Evolutionary conservation across 805 yeast genomes (phyloP).

Genomic region (Lipomyces chichibuensis): DNA sequence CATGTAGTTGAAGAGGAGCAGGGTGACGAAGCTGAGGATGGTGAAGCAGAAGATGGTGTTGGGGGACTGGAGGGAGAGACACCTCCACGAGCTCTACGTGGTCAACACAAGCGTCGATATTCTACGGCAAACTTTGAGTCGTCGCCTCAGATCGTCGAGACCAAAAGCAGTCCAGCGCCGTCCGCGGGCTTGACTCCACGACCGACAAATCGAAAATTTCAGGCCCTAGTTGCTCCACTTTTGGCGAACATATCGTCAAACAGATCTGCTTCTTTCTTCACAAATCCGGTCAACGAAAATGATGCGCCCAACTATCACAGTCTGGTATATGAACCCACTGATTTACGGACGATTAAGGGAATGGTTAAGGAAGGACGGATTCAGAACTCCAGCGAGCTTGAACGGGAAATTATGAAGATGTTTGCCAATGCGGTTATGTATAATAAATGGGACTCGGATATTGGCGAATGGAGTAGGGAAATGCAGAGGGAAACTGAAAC

Average conservation of each 20-base stretch:
- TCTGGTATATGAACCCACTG: conserved; percentile 65
- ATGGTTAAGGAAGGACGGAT: conserved; percentile 63
- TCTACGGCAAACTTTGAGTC: conserved; percentile 3
- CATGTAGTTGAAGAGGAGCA: conserved; percentile 20
- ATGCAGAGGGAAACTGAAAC: conserved; percentile 71
- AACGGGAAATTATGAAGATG: conserved; percentile 72
- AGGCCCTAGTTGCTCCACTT: conserved; percentile 61
- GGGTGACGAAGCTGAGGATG: conserved; percentile 12
- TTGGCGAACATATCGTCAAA: conserved; percentile 68
- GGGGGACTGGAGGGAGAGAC: conserved; percentile 19
- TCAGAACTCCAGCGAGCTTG: conserved; percentile 55
- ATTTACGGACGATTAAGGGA: conserved; percentile 63
- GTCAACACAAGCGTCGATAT: conserved; percentile 12
- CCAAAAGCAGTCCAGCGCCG: conserved; percentile 31
- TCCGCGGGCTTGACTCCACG: conserved; percentile 32
- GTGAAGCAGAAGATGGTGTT: conserved; percentile 15
- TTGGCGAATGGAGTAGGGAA: conserved; percentile 63
- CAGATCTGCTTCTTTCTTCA: conserved; percentile 72
- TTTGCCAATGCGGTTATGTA: conserved; percentile 85
- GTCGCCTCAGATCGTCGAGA: conserved; percentile 14
- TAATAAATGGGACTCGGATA: conserved; percentile 65
- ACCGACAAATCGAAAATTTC: conserved; percentile 56
- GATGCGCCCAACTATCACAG: conserved; percentile 72
- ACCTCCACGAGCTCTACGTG: conserved; percentile 3
- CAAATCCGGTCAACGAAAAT: conserved; percentile 65